Conservation (phyloP, 108 stramenopile genomes). For the Cyclotella choctawhatcheeana region DNA sequence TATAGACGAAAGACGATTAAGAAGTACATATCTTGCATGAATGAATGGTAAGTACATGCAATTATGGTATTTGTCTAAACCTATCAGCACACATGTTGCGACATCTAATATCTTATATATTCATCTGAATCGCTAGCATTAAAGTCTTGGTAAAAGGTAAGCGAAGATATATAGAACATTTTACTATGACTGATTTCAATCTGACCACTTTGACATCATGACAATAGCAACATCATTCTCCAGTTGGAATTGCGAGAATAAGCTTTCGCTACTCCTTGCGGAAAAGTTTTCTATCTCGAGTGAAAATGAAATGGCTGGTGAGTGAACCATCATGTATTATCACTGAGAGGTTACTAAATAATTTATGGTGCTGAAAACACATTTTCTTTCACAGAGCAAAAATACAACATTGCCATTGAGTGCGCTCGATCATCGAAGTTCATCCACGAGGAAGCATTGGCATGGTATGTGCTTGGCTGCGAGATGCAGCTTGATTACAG, state of each 20-base stretch:
- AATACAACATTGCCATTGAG: slow-evolving; percentile 21
- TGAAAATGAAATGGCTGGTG: slow-evolving; percentile 19
- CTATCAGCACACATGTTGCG: too few relatives aligned
- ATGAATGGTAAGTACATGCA: background rate
- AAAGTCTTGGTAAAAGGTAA: background rate
- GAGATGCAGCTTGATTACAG: background rate
- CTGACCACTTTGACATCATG: too few relatives aligned
- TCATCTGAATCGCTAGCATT: background rate
- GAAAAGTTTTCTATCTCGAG: slow-evolving; percentile 18
- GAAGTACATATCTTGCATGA: background rate
- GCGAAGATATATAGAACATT: background rate
- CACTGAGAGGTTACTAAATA: background rate
- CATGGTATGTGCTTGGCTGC: too few relatives aligned
- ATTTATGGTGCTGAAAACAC: background rate
- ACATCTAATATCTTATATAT: too few relatives aligned
- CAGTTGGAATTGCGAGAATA: slow-evolving; percentile 4
- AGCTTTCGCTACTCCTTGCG: slow-evolving; percentile 21
- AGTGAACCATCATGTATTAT: background rate
- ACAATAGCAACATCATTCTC: background rate
- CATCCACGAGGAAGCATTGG: slow-evolving; percentile 42
- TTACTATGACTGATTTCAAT: background rate
- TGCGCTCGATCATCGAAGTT: slow-evolving; percentile 22
- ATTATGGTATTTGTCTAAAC: background rate
- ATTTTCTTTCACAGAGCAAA: background rate
- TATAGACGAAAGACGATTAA: slow-evolving; percentile 9